Evolutionary conservation across 306 rosid species (phyloP).

Genomic region (Malus asiatica): DNA sequence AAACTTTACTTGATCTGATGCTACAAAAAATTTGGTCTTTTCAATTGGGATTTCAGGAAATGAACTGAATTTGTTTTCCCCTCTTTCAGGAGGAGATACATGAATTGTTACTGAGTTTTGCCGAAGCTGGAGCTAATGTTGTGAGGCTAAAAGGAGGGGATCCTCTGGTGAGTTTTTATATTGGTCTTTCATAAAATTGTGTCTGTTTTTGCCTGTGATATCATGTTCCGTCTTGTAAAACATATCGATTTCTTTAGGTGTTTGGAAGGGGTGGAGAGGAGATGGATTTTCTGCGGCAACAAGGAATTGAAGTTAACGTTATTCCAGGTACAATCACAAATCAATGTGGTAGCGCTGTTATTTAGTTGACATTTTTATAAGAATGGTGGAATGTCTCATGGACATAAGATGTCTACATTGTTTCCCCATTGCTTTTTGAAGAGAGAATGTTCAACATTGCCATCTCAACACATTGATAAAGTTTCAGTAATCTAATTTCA

Average conservation of each 20-base stretch:
- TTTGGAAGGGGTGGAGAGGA: slow-evolving; percentile 99
- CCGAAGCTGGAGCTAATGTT: slow-evolving; percentile 93
- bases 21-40: neutral
- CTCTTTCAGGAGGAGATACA: slow-evolving; percentile 85
- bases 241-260: slow-evolving; percentile 41
- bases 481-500: neutral
- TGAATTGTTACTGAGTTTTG: slow-evolving; percentile 86
- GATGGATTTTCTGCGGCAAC: slow-evolving; percentile 92
- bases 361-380: slow-evolving; percentile 9
- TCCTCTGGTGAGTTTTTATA: slow-evolving; percentile 63
- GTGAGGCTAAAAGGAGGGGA: slow-evolving; percentile 98
- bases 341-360: neutral
- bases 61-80: neutral
- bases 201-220: neutral
- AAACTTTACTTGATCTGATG: neutral
- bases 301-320: slow-evolving; percentile 86
- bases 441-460: neutral
- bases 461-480: neutral
- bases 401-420: too few relatives aligned
- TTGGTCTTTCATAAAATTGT: neutral
- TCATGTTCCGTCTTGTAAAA: neutral
- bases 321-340: slow-evolving; percentile 64
- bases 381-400: neutral
- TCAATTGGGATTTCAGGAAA: neutral
- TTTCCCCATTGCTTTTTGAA: neutral